Base-by-base conservation (phyloP, 1,284 basidiomycete species). In the Entoloma clypeatum region DNA sequence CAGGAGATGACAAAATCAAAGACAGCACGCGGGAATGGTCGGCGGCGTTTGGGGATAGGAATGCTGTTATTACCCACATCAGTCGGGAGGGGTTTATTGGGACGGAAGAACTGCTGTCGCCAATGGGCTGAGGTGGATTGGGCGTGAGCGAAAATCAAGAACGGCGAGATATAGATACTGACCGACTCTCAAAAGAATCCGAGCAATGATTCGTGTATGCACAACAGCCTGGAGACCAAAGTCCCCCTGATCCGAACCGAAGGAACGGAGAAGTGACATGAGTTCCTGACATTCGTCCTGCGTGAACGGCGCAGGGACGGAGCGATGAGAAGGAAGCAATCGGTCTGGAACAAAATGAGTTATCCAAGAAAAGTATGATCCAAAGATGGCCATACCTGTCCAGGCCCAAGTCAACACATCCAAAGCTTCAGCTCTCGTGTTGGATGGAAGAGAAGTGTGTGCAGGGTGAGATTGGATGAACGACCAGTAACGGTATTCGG, bases 391-490 rank as follows among this genome's bases (percentile, higher is more conserved):
- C 66, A 21, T 45, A 79, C 79, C 79, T 5, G 84, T 82, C 59
- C 81, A 86, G 5, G 81, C 75, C 86, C 86, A 88, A 25, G 75
- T 81, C 43, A 88, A 63, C 0, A 75, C 74, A 44, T 87, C 81
- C 53, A 81, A 67, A 1, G 86, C 86, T 45, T 88, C 84, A 0
- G 64, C 60, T 35, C 72, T 71, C 5, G 79, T 75, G 36, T 68
- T 69, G 7, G 62, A 50, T 7, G 74, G 72, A 13, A 81, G 68
- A 0, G 69, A 55, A 3, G 68, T 61, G 56, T 88, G 85, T 0
- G 81, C 81, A 0, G 86, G 86, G 51, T 88, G 84, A 26, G 72
- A 63, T 57, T 86, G 82, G 56, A 88, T 71, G 55, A 78, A 88
- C 2, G 74, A 65, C 86, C 86, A 88, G 53, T 86, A 88, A 31